Evolutionary conservation across 2,329 filamentous ascomycete species (phyloP).

Genomic region (Fusarium sp.): DNA sequence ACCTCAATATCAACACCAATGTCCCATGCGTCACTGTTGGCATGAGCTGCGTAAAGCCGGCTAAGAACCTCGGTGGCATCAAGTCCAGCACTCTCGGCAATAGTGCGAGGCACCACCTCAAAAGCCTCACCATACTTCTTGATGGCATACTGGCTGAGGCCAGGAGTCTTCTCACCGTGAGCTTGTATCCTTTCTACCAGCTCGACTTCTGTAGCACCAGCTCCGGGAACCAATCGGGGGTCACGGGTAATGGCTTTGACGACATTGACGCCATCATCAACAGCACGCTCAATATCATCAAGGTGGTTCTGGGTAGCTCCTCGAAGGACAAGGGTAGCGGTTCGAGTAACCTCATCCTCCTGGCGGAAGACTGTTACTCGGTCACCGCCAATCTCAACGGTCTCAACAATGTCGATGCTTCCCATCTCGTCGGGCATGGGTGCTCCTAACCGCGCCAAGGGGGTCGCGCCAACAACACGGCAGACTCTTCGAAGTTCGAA

Average conservation of each 20-base stretch:
- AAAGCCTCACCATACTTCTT: conserved; percentile 98
- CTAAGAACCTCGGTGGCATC: conserved; percentile 98
- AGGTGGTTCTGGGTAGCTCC: conserved; percentile 98
- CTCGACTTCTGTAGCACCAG: conserved; percentile 94
- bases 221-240: conserved; percentile 89
- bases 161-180: conserved; percentile 91
- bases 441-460: conserved; percentile 93
- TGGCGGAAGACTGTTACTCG: conserved; percentile 98
- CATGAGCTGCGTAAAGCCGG: conserved; percentile 91
- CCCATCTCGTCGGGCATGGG: conserved; percentile 99
- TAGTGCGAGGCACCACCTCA: conserved; percentile 92
- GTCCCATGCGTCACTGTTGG: conserved; percentile 87
- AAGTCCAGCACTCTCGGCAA: conserved; percentile 94
- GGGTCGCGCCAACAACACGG: conserved; percentile 95
- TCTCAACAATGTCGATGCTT: conserved; percentile 93
- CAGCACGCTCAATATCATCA: conserved; percentile 95
- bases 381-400: conserved; percentile 96
- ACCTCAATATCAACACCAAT: conserved; percentile 95
- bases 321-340: conserved; percentile 91
- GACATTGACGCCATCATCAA: conserved; percentile 98
- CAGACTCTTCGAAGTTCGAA: conserved; percentile 96
- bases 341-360: conserved; percentile 91
- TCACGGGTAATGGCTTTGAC: conserved; percentile 98
- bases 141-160: conserved; percentile 95
- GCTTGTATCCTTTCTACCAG: conserved; percentile 92